Base-by-base conservation (phyloP, 441 rosid species). In the Adansonia madagascariensis region DNA sequence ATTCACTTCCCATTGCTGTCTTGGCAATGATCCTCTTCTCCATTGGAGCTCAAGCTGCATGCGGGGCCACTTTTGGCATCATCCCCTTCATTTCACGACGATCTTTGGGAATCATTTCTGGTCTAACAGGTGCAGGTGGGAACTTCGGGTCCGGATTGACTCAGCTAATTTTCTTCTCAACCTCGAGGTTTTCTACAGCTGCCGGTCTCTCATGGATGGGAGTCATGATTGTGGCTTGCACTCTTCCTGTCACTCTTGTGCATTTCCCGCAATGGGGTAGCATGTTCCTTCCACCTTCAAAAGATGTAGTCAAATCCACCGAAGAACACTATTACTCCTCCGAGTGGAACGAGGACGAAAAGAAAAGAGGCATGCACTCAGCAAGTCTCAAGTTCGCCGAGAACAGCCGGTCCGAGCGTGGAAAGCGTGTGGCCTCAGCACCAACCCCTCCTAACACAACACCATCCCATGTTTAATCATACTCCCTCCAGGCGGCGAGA, bases 241-340 rank as follows among this genome's bases (percentile, higher is more conserved):
- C 98, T 1, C 84, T 93, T 8, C 94, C 94, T 0, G 92, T 88
- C 50, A 73, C 86, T 0, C 70, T 90, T 15, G 89, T 91, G 14
- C 88, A 93, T 77, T 93, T 90, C 84, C 98, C 98, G 0, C 94
- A 93, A 72, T 93, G 98, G 97, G 97, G 97, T 18, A 79, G 98
- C 75, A 93, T 93, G 94, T 86, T 91, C 76, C 60, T 80, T 20
- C 82, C 91, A 3, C 80, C 94, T 0, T 86, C 98, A 0, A 86
- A 72, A 56, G 85, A 90, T 79, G 74, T 59, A 0, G 71, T 27
- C 1, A 90, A 81, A 75, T 85, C 87, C 6, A 87, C 87, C 8
- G 98, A 91, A 75, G 98, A 91, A 53, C 77, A 78, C 74, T 93
- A 93, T 49, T 93, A 93, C 68, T 81, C 65, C 6, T 84, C 89